Conservation (phyloP, 345 rosid species). For the Lepidium sativum region DNA sequence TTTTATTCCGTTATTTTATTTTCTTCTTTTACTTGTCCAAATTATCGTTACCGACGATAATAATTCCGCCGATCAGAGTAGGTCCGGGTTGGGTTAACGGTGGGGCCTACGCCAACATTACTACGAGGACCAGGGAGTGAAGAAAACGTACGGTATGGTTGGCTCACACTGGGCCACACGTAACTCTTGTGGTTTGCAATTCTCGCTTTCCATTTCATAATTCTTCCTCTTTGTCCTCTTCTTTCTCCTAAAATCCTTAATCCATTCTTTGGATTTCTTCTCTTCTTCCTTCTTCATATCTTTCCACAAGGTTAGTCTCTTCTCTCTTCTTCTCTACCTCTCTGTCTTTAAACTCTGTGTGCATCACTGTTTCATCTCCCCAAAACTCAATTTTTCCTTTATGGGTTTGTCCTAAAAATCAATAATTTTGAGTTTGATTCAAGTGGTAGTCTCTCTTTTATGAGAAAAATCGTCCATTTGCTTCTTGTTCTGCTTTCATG, state of each 20-base stretch:
- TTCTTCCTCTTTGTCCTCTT: conserved; percentile 15
- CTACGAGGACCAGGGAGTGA: conserved; percentile 1
- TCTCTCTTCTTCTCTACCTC: background rate
- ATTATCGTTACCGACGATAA: too few relatives aligned
- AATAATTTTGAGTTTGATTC: background rate
- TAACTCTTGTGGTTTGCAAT: conserved; percentile 22
- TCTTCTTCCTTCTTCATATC: background rate
- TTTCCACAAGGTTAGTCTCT: conserved; percentile 11
- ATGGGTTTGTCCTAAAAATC: conserved; percentile 6
- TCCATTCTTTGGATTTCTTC: background rate
- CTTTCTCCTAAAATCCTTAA: background rate
- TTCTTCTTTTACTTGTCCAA: too few relatives aligned
- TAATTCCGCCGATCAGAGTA: too few relatives aligned
- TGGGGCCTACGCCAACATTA: too few relatives aligned
- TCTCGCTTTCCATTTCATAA: background rate
- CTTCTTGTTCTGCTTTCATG: background rate
- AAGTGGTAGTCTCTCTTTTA: background rate
- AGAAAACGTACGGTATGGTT: conserved; percentile 17
- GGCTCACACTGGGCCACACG: conserved; percentile 31
- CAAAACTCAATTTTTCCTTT: background rate
- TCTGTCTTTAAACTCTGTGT: background rate
- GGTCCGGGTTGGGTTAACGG: too few relatives aligned
- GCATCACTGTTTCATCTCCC: background rate
- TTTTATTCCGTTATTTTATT: too few relatives aligned
- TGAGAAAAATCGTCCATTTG: background rate